Evolutionary conservation across 805 yeast species (phyloP), one percentile per base, ranked within the genome.

Genomic region (Cyberlindnera japonica): DNA sequence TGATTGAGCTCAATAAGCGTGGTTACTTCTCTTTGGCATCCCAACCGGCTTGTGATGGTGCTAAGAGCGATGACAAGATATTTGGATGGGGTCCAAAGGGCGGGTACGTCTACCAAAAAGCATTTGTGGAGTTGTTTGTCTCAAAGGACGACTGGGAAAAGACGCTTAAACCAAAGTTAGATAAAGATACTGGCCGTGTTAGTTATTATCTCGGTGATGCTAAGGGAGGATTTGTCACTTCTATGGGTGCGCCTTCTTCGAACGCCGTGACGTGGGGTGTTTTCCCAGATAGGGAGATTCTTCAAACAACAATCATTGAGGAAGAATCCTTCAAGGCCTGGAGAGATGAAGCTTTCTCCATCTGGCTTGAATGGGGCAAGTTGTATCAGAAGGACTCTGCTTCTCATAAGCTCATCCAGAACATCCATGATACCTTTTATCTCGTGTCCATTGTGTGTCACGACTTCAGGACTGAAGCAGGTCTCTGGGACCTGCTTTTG

Each of bases 261-360:
- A 83, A 81, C 48, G 95, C 93, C 20, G 95, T 93, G 8, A 93
- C 99, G 1, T 93, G 99, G 99, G 99, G 98, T 47, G 95, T 85
- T 3, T 91, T 93, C 72, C 95, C 95, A 7, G 82, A 82, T 61
- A 77, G 89, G 48, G 96, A 88, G 57, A 81, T 89, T 26, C 76
- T 88, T 26, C 97, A 90, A 62, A 85, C 97, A 0, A 93, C 99
- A 0, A 83, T 90, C 46, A 81, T 93, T 41, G 96, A 90, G 57
- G 84, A 79, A 51, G 96, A 89, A 53, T 87, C 97, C 2, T 91
- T 93, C 68, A 76, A 77, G 50, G 96, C 96, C 0, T 93, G 99
- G 99, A 77, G 83, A 51, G 97, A 90, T 55, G 99, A 93, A 61
- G 95, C 96, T 1, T 93, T 88, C 63, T 73, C 78, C 42, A 83